These are phyloP conservation scores for Ambrosiella cleistominuta DNA, from an alignment of 2,329 filamentous ascomycete genomes.

Conservation along the genomic window DNA sequence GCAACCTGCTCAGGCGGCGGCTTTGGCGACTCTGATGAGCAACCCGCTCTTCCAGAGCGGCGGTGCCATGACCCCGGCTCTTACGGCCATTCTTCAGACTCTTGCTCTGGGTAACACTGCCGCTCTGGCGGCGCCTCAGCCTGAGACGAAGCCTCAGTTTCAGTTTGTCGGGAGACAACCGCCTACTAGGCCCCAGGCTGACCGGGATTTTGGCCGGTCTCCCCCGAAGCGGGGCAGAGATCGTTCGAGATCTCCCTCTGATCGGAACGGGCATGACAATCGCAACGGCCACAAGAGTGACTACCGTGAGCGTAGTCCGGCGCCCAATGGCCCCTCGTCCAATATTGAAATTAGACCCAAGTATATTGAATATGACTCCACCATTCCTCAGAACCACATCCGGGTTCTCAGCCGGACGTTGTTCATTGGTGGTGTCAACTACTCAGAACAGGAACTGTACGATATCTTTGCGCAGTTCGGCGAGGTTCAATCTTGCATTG, in stretches of 20 bases:
- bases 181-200: slow-evolving; percentile 10
- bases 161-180: neutral
- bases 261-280: neutral
- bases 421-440: slow-evolving; percentile 90
- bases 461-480: slow-evolving; percentile 67
- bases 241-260: slow-evolving; percentile 47
- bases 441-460: slow-evolving; percentile 65
- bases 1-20: slow-evolving; percentile 8
- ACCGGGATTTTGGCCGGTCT: slow-evolving; percentile 32
- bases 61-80: slow-evolving; percentile 1
- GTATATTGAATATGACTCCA: slow-evolving; percentile 63
- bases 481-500: slow-evolving; percentile 88
- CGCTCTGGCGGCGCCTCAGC: neutral
- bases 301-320: slow-evolving; percentile 48
- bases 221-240: slow-evolving; percentile 40
- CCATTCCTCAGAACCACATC: slow-evolving; percentile 58
- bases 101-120: slow-evolving; percentile 6
- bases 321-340: slow-evolving; percentile 20
- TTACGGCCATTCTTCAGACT: slow-evolving; percentile 10
- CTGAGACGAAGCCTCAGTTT: slow-evolving; percentile 1
- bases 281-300: slow-evolving; percentile 35
- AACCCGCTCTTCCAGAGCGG: slow-evolving; percentile 9
- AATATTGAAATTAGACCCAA: slow-evolving; percentile 14
- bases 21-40: slow-evolving; percentile 8
- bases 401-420: slow-evolving; percentile 87